phyloP scores from a whole-genome alignment of 2,329 filamentous ascomycete species.

The Amesomyces nigricolor region DNA sequence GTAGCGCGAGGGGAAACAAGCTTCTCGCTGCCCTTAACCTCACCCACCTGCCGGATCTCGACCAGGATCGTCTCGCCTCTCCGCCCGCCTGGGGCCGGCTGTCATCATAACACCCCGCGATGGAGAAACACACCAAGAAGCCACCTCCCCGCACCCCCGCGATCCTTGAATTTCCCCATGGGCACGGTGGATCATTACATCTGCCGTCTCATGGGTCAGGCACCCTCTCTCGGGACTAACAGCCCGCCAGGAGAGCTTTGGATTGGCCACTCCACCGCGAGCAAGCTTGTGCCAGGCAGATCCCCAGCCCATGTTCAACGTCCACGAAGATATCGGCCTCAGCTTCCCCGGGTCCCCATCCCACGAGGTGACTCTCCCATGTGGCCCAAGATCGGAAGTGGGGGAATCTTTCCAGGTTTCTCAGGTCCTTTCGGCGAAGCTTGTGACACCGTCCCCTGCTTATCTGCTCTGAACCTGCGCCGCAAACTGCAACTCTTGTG shows the following conservation, averaged over 20 bases:
- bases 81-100: not conserved
- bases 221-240: too few relatives aligned
- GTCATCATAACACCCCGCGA: not conserved
- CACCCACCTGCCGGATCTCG: not conserved
- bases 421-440: not conserved
- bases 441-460: not conserved
- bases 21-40: not conserved
- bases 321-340: not conserved
- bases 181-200: not conserved
- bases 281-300: not conserved
- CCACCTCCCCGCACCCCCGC: not conserved
- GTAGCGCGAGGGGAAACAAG: slow-evolving; percentile 4
- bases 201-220: not conserved
- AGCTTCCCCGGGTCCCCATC: not conserved
- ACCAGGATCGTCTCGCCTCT: not conserved
- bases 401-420: not conserved
- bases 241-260: not conserved
- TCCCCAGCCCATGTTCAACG: too few relatives aligned
- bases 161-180: slow-evolving; percentile 1
- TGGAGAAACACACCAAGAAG: not conserved
- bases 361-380: not conserved
- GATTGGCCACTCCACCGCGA: not conserved
- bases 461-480: not conserved
- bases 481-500: not conserved
- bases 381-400: not conserved